A percentile compares a stretch with the other conserved stretches of the same genome.
Evolutionary conservation across 768 basidiomycete genomes (phyloP).

Genomic region (Rhizopogon vinicolor): DNA sequence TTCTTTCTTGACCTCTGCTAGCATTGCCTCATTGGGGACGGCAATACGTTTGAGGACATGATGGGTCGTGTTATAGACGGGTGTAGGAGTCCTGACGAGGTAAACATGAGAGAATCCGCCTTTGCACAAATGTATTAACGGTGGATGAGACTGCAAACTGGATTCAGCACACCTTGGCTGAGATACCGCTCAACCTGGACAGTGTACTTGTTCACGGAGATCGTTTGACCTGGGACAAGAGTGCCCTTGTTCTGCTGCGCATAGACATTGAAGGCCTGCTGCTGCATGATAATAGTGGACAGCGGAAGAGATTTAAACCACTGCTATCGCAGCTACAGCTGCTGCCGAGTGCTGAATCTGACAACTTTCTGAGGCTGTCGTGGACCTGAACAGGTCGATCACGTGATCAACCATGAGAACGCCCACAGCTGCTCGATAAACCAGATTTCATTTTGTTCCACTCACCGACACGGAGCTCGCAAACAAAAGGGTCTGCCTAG

Average conservation of each 20-base stretch:
- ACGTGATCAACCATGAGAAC: too few species aligned
- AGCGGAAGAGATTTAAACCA: neutral
- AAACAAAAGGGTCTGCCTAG: too few species aligned
- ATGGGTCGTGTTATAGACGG: slow-evolving; percentile 87
- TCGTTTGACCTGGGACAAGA: slow-evolving; percentile 76
- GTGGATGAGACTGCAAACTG: slow-evolving; percentile 5
- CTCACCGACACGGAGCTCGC: too few species aligned
- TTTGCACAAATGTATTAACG: slow-evolving; percentile 27
- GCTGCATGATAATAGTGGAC: slow-evolving; percentile 25
- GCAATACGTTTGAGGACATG: slow-evolving; percentile 98
- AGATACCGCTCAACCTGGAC: slow-evolving; percentile 95
- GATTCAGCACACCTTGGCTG: slow-evolving; percentile 68
- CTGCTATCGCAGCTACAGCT: neutral
- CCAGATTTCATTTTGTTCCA: too few species aligned
- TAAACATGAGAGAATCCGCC: slow-evolving; percentile 99
- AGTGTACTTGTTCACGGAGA: slow-evolving; percentile 83
- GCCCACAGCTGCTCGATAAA: too few species aligned
- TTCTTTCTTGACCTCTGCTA: slow-evolving; percentile 93
- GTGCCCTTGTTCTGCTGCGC: slow-evolving; percentile 54
- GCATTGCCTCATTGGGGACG: slow-evolving; percentile 83
- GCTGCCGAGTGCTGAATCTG: neutral
- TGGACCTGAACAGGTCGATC: neutral
- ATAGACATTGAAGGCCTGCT: slow-evolving; percentile 46
- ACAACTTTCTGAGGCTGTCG: neutral
- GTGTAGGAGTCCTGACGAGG: slow-evolving; percentile 80